Conservation (phyloP, 2,329 filamentous ascomycete species). For the Cladosporium colombiae region DNA sequence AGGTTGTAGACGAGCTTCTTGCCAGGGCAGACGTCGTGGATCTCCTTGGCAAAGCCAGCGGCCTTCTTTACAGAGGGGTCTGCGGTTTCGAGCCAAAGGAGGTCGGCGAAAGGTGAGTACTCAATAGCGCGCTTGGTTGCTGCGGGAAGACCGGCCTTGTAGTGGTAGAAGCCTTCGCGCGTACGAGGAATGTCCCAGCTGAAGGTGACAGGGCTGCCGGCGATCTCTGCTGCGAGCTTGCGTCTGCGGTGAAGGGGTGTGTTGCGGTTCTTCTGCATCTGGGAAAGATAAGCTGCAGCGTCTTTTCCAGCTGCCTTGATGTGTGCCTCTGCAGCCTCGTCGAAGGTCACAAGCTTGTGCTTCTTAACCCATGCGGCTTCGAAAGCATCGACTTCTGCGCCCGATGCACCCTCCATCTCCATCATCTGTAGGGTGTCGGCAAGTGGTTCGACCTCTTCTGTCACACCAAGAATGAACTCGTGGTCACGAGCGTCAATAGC, state of each 20-base stretch:
- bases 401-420: slow-evolving; percentile 76
- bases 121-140: slow-evolving; percentile 91
- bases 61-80: slow-evolving; percentile 82
- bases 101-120: slow-evolving; percentile 88
- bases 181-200: slow-evolving; percentile 91
- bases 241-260: slow-evolving; percentile 78
- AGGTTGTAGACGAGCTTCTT: slow-evolving; percentile 97
- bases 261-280: slow-evolving; percentile 60
- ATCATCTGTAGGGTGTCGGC: slow-evolving; percentile 88
- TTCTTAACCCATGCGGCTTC: slow-evolving; percentile 87
- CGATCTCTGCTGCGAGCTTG: slow-evolving; percentile 66
- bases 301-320: slow-evolving; percentile 38
- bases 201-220: slow-evolving; percentile 72
- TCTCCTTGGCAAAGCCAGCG: slow-evolving; percentile 71
- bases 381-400: slow-evolving; percentile 78
- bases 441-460: slow-evolving; percentile 75
- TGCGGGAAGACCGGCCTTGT: slow-evolving; percentile 76
- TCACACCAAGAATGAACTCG: slow-evolving; percentile 90
- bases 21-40: slow-evolving; percentile 67
- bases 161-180: slow-evolving; percentile 92
- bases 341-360: slow-evolving; percentile 83
- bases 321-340: slow-evolving; percentile 64
- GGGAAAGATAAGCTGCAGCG: slow-evolving; percentile 29
- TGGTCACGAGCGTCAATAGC: slow-evolving; percentile 93
- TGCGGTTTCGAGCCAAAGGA: slow-evolving; percentile 96